phyloP scores from a whole-genome alignment of 768 basidiomycete genomes.

The Leucocoprinus birnbaumii region DNA sequence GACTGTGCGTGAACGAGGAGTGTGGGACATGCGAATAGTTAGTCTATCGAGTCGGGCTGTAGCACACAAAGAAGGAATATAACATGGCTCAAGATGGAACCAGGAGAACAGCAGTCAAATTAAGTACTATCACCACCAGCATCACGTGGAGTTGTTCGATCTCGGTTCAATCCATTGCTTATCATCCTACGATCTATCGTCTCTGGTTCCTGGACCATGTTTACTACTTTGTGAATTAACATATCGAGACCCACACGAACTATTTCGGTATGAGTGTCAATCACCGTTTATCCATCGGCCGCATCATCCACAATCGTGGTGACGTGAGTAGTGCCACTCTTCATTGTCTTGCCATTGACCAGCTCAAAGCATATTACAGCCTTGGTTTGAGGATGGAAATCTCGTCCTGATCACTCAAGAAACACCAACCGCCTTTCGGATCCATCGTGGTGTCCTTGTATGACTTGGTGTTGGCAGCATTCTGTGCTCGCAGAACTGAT shows the following conservation, averaged over 20 bases:
- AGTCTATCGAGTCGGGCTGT: too few relatives aligned
- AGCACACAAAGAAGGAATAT: too few relatives aligned
- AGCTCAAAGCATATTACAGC: constrained; percentile 23
- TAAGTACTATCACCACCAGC: too few relatives aligned
- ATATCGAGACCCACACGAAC: too few relatives aligned
- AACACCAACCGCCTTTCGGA: constrained; percentile 44
- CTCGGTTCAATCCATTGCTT: too few relatives aligned
- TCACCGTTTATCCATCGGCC: constrained; percentile 15
- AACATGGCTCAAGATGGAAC: too few relatives aligned
- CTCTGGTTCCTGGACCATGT: too few relatives aligned
- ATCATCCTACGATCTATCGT: too few relatives aligned
- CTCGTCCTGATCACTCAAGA: constrained; percentile 46
- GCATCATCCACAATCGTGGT: constrained; percentile 5
- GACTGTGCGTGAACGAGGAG: constrained; percentile 33
- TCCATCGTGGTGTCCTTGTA: constrained; percentile 47
- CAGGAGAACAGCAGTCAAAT: too few relatives aligned
- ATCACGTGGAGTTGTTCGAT: too few relatives aligned
- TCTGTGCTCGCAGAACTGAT: too few relatives aligned
- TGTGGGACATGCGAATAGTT: constrained; percentile 24
- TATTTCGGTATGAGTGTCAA: neutral
- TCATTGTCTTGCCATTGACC: neutral
- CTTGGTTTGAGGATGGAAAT: constrained; percentile 64
- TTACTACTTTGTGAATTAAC: too few relatives aligned
- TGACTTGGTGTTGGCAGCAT: constrained; percentile 2
- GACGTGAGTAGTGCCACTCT: neutral